A percentile compares a stretch with the other conserved stretches of the same genome.
phyloP scores from a whole-genome alignment of 768 basidiomycete species.

The Gymnopilus dilepis region DNA sequence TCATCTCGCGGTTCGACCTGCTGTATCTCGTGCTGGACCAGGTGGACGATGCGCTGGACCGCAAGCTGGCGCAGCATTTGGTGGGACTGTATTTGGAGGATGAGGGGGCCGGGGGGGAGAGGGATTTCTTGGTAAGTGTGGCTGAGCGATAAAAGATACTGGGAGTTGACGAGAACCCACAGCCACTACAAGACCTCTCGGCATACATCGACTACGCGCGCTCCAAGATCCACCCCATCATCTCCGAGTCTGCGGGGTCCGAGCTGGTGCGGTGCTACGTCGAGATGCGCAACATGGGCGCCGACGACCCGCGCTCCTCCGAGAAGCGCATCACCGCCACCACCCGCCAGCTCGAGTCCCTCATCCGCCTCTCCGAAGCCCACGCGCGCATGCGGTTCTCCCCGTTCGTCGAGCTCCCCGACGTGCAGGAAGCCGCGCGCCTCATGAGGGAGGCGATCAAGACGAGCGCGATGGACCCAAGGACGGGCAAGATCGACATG shows the following conservation, averaged over 20 bases:
- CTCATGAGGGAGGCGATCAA: conserved; percentile 97
- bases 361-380: conserved; percentile 95
- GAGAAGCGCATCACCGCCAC: conserved; percentile 98
- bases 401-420: conserved; percentile 80
- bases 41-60: conserved; percentile 87
- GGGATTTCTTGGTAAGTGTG: conserved; percentile 76
- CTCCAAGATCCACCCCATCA: conserved; percentile 80
- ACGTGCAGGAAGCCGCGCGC: conserved; percentile 91
- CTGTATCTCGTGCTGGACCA: conserved; percentile 95
- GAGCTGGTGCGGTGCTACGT: conserved; percentile 92
- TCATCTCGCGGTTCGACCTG: conserved; percentile 97
- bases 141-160: not conserved
- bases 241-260: conserved; percentile 83
- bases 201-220: conserved; percentile 96
- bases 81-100: conserved; percentile 96
- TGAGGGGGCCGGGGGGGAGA: conserved; percentile 62
- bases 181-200: conserved; percentile 91
- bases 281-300: conserved; percentile 90
- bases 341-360: conserved; percentile 94
- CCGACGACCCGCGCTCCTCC: conserved; percentile 81
- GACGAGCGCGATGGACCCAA: conserved; percentile 93
- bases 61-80: conserved; percentile 88
- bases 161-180: not conserved
- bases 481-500: conserved; percentile 97
- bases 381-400: conserved; percentile 97